Conservation (phyloP, 441 rosid genomes). For the Eutrema salsugineum region DNA sequence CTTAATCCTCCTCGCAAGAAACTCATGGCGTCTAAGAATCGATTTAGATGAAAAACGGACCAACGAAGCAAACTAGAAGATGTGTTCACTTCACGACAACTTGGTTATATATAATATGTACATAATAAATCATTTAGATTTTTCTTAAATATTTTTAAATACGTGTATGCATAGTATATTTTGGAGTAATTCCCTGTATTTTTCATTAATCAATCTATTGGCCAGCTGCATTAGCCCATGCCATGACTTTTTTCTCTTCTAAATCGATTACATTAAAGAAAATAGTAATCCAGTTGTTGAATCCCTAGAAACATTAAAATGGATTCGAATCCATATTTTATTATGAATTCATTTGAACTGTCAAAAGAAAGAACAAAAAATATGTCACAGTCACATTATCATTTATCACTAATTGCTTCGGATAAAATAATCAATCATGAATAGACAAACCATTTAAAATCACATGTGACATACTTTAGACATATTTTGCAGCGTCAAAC, state of each 20-base stretch:
- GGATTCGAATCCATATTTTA: too few species aligned
- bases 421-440: too few species aligned
- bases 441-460: too few species aligned
- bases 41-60: constrained; percentile 28
- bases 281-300: too few species aligned
- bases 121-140: background rate
- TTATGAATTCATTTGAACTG: too few species aligned
- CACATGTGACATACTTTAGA: too few species aligned
- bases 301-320: background rate
- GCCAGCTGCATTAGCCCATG: background rate
- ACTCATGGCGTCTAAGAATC: constrained; percentile 31
- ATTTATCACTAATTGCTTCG: too few species aligned
- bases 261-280: background rate
- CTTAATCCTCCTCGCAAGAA: background rate
- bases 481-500: too few species aligned
- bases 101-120: background rate
- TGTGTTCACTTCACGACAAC: constrained; percentile 15
- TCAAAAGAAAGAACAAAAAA: too few species aligned
- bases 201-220: background rate
- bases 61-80: constrained; percentile 29
- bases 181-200: background rate
- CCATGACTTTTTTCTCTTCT: background rate
- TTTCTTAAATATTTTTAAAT: background rate
- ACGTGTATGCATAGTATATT: background rate
- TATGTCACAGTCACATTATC: too few species aligned